phyloP scores from a whole-genome alignment of 352 stramenopile species.

The Elongisporangium prolatum region DNA sequence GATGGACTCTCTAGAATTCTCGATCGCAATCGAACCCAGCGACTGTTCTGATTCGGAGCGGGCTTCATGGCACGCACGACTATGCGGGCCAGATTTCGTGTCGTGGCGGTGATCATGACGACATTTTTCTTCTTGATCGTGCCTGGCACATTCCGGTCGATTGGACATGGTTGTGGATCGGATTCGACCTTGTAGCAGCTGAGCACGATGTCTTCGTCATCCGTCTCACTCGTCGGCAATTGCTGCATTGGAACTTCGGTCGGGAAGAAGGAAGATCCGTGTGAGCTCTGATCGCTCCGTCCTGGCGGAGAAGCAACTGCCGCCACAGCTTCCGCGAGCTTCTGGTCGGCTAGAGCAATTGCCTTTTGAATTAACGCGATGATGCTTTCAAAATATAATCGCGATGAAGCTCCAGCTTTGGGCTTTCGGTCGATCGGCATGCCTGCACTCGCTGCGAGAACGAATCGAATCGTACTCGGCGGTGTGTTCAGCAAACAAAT shows the following conservation, averaged over 20 bases:
- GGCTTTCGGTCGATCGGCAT: not conserved
- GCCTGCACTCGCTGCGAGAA: slow-evolving; percentile 12
- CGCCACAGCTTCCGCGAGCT: not conserved
- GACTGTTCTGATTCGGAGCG: slow-evolving; percentile 4
- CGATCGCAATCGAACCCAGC: slow-evolving; percentile 10
- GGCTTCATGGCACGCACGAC: slow-evolving; percentile 11
- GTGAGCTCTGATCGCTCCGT: not conserved
- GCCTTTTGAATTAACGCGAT: not conserved
- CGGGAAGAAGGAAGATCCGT: not conserved
- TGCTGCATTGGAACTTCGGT: not conserved
- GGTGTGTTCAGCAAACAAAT: slow-evolving; percentile 18
- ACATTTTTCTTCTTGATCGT: slow-evolving; percentile 9
- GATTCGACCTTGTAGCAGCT: slow-evolving; percentile 12
- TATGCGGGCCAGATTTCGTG: slow-evolving; percentile 7
- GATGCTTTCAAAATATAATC: not conserved
- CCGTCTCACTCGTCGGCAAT: not conserved
- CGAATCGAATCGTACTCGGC: slow-evolving; percentile 22
- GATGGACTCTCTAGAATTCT: slow-evolving; percentile 4
- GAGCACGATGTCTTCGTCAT: not conserved
- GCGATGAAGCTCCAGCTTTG: not conserved
- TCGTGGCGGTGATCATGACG: not conserved
- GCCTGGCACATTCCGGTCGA: slow-evolving; percentile 14
- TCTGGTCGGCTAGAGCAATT: not conserved
- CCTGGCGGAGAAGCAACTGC: not conserved
- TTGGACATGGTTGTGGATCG: slow-evolving; percentile 2